Conservation (phyloP, 2,329 filamentous ascomycete species). For the Penicillium glabrum region DNA sequence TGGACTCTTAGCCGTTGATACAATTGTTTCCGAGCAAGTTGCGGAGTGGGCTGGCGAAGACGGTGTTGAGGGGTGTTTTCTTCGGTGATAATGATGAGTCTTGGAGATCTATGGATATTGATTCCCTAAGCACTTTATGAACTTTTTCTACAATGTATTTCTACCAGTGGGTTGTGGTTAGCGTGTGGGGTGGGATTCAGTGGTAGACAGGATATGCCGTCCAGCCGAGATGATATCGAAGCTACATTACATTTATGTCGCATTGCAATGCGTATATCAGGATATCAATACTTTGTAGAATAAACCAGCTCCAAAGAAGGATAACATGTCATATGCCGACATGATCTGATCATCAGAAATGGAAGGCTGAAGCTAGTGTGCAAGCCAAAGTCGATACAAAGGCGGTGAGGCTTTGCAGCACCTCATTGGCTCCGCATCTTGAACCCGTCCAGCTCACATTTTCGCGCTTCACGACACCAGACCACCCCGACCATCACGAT, state of each 20-base stretch:
- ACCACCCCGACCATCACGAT: constrained; percentile 16
- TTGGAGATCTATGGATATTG: neutral
- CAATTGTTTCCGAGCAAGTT: neutral
- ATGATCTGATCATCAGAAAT: neutral
- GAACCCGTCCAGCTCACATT: constrained; percentile 33
- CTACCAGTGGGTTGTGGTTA: neutral
- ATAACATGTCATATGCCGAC: neutral
- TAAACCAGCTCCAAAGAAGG: neutral
- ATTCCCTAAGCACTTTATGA: neutral
- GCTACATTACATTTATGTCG: neutral
- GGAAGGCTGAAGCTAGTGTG: neutral
- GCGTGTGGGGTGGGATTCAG: neutral
- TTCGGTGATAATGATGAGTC: neutral
- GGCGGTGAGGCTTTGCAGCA: constrained; percentile 22
- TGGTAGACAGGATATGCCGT: neutral
- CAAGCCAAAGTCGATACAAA: constrained; percentile 2
- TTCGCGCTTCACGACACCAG: constrained; percentile 28
- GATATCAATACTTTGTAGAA: accelerated
- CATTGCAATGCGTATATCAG: neutral
- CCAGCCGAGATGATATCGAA: neutral
- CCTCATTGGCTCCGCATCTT: constrained; percentile 26
- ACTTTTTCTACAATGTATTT: neutral
- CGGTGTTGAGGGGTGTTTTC: neutral
- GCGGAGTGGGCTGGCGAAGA: neutral
- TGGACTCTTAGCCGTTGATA: constrained; percentile 78